Base-by-base conservation (phyloP, 805 yeast species). In the Yarrowia alimentaria region DNA sequence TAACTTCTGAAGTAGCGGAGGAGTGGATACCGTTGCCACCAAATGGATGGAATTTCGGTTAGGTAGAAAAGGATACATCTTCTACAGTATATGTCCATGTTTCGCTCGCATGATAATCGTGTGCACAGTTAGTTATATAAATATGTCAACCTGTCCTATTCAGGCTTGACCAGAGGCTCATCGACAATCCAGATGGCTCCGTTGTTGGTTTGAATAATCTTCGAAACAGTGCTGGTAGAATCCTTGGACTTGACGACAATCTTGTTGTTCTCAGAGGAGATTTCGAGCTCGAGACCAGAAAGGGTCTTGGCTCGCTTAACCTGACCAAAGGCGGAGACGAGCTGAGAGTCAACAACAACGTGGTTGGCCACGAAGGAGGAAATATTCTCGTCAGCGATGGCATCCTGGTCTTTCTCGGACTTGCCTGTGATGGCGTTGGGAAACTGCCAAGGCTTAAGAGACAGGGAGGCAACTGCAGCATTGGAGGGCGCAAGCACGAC, bases 401-500 rank as follows among this genome's bases (percentile, higher is more conserved):
- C 64, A 51, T 81, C 88, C 35, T 75, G 73, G 17, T 71, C 69
- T 40, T 64, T 62, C 28, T 73, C 74, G 19, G 64, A 60, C 17
- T 26, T 29, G 24, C 64, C 68, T 6, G 68, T 71, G 17, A 70
- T 70, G 12, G 78, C 68, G 5, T 69, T 59, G 6, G 95, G 95
- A 64, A 83, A 87, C 61, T 83, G 82, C 95, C 95, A 88, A 16
- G 95, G 95, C 63, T 86, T 87, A 51, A 63, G 52, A 3, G 64
- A 10, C 40, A 81, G 61, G 1, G 71, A 66, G 24, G 67, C 67
- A 53, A 87, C 70, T 3, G 87, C 90, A 10, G 64, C 65, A 60
- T 87, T 79, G 2, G 79, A 70, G 6, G 95, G 95, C 3, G 94
- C 86, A 60, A 87, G 75, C 6, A 87, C 74, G 17, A 85, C 66